phyloP scores from a whole-genome alignment of 2,329 filamentous ascomycete species.

The Penicillium sp. region DNA sequence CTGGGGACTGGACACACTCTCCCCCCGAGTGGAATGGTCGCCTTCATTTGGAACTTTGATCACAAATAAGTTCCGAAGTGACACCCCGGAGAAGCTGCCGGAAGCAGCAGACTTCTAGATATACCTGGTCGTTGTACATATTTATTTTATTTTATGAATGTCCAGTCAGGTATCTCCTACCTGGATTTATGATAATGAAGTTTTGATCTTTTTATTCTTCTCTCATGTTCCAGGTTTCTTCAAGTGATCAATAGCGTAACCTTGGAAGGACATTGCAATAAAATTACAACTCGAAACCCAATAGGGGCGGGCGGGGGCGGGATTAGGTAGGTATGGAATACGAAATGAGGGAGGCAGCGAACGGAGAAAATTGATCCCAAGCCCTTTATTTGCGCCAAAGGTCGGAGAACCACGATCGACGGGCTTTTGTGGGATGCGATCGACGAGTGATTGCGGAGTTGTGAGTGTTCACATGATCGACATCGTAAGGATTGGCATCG shows the following conservation, averaged over 20 bases:
- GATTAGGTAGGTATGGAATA: background rate
- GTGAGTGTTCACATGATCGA: constrained; percentile 34
- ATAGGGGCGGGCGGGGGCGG: too few species aligned
- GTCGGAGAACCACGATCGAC: constrained; percentile 7
- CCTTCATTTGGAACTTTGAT: constrained; percentile 40
- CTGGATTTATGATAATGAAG: background rate
- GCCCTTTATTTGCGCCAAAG: constrained; percentile 3
- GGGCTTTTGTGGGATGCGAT: constrained; percentile 9
- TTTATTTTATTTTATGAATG: background rate
- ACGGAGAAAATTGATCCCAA: background rate
- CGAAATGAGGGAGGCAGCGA: background rate
- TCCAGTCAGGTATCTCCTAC: background rate
- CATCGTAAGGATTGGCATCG: constrained; percentile 33
- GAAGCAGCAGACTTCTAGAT: constrained; percentile 25
- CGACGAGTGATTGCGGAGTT: constrained; percentile 28
- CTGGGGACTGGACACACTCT: constrained; percentile 44
- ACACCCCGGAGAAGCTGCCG: constrained; percentile 29
- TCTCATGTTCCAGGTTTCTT: too few species aligned
- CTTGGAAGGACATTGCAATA: too few species aligned
- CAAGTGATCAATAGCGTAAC: too few species aligned
- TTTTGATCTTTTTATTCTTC: background rate
- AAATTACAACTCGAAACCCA: too few species aligned
- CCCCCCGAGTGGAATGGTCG: constrained; percentile 40
- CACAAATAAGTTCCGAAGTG: constrained; percentile 23
- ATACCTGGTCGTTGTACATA: background rate